These are phyloP conservation scores for Pseudocercospora macadamiae DNA, from an alignment of 2,329 filamentous ascomycete species.

Conservation along the genomic window DNA sequence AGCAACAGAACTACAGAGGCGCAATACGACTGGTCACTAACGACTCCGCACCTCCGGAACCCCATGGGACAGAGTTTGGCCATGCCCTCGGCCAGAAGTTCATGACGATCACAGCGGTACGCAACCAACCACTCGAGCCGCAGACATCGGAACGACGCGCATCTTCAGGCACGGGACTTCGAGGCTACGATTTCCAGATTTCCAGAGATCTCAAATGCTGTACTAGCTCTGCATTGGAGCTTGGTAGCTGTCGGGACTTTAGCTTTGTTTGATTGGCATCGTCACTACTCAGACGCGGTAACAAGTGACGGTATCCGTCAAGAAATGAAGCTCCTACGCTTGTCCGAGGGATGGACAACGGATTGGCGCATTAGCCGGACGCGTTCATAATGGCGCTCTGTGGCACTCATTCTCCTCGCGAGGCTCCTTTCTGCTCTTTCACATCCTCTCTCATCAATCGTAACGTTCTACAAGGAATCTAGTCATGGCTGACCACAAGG, in stretches of 20 bases:
- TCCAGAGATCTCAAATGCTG: neutral
- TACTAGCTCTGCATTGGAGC: neutral
- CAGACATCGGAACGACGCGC: neutral
- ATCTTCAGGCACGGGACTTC: neutral
- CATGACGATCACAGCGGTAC: neutral
- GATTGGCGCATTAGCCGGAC: neutral
- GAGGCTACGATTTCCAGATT: neutral
- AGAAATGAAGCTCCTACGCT: neutral
- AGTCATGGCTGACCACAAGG: neutral
- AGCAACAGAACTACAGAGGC: neutral
- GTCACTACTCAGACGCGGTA: neutral
- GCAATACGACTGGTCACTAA: neutral
- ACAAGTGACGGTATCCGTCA: neutral
- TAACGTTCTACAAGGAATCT: neutral
- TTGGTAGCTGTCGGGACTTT: neutral
- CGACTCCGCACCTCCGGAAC: neutral
- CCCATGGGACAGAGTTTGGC: neutral
- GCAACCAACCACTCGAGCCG: neutral
- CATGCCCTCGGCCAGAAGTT: neutral
- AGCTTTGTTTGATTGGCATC: slow-evolving; percentile 1
- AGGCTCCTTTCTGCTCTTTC: neutral
- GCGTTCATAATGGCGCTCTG: neutral
- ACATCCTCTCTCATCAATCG: neutral
- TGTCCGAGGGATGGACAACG: neutral
- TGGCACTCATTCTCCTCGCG: neutral